A percentile compares a stretch with the other conserved stretches of the same genome.
Evolutionary conservation across 2,329 filamentous ascomycete genomes (phyloP).

Genomic region (Boeremia lycopersici): DNA sequence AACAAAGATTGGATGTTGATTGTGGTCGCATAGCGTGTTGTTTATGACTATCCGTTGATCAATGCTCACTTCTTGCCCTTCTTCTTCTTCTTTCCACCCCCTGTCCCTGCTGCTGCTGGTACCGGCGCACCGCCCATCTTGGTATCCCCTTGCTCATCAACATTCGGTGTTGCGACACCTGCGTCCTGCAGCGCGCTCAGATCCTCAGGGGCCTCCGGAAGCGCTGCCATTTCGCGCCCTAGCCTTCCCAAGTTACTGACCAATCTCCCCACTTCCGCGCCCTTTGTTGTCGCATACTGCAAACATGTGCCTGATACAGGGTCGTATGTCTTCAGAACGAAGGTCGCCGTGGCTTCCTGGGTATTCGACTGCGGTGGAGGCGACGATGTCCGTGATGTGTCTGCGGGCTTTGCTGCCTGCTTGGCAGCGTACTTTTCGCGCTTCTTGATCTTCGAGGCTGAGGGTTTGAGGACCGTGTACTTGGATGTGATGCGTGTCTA

Average conservation of each 20-base stretch:
- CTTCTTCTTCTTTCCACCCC: constrained; percentile 57
- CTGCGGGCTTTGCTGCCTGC: constrained; percentile 33
- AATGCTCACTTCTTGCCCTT: constrained; percentile 56
- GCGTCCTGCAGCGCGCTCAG: constrained; percentile 33
- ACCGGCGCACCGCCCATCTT: constrained; percentile 35
- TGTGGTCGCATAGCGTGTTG: neutral
- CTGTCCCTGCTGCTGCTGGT: constrained; percentile 35
- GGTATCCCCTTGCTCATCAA: constrained; percentile 39
- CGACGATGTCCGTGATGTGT: constrained; percentile 34
- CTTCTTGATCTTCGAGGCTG: constrained; percentile 40
- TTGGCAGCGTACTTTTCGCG: constrained; percentile 42
- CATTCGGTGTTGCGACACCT: constrained; percentile 39
- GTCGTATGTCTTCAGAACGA: constrained; percentile 90
- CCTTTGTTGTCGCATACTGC: constrained; percentile 91
- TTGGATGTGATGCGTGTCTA: constrained; percentile 91
- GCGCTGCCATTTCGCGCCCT: constrained; percentile 65
- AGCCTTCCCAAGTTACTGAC: constrained; percentile 77
- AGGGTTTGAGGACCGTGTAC: constrained; percentile 72
- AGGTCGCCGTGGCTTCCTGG: constrained; percentile 59
- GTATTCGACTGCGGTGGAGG: constrained; percentile 34
- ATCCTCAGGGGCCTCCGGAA: constrained; percentile 52
- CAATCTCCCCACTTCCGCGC: constrained; percentile 84
- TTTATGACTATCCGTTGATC: neutral
- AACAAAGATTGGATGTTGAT: no score
- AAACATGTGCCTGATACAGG: constrained; percentile 79